These are phyloP conservation scores for Apophysomyces variabilis DNA, from an alignment of 371 early-diverging fungal species.

Conservation along the genomic window DNA sequence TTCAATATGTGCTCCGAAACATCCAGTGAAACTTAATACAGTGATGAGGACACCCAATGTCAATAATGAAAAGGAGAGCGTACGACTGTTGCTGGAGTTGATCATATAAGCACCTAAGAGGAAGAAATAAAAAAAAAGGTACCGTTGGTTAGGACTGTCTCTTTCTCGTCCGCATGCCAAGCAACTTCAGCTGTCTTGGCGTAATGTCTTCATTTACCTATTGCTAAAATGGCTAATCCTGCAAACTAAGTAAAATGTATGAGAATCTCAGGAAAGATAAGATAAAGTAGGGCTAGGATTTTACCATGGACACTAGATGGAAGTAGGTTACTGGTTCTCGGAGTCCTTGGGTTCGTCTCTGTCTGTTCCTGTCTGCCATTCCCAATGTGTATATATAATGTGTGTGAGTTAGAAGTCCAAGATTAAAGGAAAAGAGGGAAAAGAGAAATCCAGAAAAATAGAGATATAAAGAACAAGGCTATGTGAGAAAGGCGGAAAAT, in stretches of 20 bases:
- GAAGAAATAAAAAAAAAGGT: neutral
- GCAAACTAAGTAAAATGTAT: slow-evolving; percentile 19
- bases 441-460: slow-evolving; percentile 17
- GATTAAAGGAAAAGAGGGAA: slow-evolving; percentile 13
- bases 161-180: neutral
- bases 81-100: slow-evolving; percentile 33
- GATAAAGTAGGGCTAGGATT: neutral
- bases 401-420: slow-evolving; percentile 1
- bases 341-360: slow-evolving; percentile 32
- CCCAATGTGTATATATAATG: slow-evolving; percentile 3
- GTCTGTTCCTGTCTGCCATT: slow-evolving; percentile 32
- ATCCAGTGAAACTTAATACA: slow-evolving; percentile 36
- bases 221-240: slow-evolving; percentile 28
- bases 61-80: slow-evolving; percentile 24
- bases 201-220: slow-evolving; percentile 25
- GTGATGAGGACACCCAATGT: slow-evolving; percentile 31
- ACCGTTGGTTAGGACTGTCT: slow-evolving; percentile 6
- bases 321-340: slow-evolving; percentile 35
- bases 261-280: neutral
- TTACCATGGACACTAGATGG: slow-evolving; percentile 37
- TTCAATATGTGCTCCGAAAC: slow-evolving; percentile 43
- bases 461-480: slow-evolving; percentile 4
- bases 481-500: neutral
- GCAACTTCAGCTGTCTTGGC: slow-evolving; percentile 14
- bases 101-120: slow-evolving; percentile 42